A percentile compares a stretch with the other conserved stretches of the same genome.
Evolutionary conservation across 192 early-diverging fungal species (phyloP).

Genomic region (Jimgerdemannia flammicorona): DNA sequence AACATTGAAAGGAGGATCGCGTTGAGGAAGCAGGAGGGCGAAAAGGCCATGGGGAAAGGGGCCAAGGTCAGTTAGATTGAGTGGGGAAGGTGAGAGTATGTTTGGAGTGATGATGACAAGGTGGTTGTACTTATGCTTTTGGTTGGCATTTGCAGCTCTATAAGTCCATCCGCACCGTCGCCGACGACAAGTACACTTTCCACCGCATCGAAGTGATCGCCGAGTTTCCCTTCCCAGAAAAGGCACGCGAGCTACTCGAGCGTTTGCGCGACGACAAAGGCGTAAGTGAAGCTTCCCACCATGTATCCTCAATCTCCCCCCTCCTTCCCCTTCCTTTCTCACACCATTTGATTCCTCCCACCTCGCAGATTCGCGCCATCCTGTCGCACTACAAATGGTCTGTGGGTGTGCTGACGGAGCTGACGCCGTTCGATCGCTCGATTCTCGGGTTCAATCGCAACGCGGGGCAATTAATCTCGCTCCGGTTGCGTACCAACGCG

Average conservation of each 20-base stretch:
- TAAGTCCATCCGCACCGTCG: not conserved
- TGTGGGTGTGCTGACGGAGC: conserved; percentile 62
- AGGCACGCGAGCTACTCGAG: conserved; percentile 57
- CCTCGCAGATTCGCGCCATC: conserved; percentile 38
- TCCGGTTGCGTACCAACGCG: conserved; percentile 75
- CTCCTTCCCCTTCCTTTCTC: not conserved
- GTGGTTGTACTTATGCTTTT: conserved; percentile 2
- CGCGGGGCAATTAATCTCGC: conserved; percentile 64
- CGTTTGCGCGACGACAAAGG: conserved; percentile 64
- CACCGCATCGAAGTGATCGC: conserved; percentile 50
- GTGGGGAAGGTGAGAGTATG: not conserved
- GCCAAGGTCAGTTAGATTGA: not conserved
- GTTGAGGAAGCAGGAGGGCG: conserved; percentile 4
- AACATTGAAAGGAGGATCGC: conserved; percentile 15
- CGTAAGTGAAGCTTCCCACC: conserved; percentile 5
- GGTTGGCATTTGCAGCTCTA: not conserved
- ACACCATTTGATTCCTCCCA: not conserved
- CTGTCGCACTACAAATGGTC: conserved; percentile 62
- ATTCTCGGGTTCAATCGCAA: conserved; percentile 74
- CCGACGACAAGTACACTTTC: conserved; percentile 51
- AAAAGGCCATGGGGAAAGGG: conserved; percentile 1
- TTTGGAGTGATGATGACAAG: not conserved
- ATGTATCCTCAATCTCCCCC: conserved; percentile 25
- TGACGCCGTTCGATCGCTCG: conserved; percentile 61
- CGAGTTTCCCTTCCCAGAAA: conserved; percentile 45